Conservation (phyloP, 2,329 filamentous ascomycete species). For the Cordyceps cicadae region DNA sequence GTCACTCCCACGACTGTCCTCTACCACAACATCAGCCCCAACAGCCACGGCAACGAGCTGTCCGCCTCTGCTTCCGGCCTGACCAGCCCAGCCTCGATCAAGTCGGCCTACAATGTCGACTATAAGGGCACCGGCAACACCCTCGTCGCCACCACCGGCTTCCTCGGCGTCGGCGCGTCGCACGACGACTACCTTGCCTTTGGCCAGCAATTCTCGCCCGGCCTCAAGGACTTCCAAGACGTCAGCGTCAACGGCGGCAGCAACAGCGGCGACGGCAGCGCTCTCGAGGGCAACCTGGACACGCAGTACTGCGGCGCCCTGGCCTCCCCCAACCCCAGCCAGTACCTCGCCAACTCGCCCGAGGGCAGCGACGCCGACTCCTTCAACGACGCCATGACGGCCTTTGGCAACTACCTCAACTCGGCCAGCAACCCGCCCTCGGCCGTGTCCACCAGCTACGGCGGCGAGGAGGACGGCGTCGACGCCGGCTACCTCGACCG, state of each 20-base stretch:
- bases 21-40: constrained; percentile 4
- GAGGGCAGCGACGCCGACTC: background rate
- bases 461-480: constrained; percentile 39
- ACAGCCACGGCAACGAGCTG: background rate
- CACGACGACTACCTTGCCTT: constrained; percentile 11
- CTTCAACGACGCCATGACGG: constrained; percentile 10
- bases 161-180: constrained; percentile 11
- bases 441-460: constrained; percentile 44
- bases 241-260: constrained; percentile 6
- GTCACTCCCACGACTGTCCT: constrained; percentile 15
- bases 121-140: constrained; percentile 11
- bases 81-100: constrained; percentile 13
- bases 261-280: constrained; percentile 9
- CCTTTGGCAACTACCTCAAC: constrained; percentile 13
- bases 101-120: constrained; percentile 13
- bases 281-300: constrained; percentile 15
- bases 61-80: background rate
- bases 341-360: constrained; percentile 10
- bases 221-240: constrained; percentile 11
- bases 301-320: constrained; percentile 12
- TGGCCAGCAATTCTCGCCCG: background rate
- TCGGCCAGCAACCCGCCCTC: constrained; percentile 11
- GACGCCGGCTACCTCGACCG: constrained; percentile 22
- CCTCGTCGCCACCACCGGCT: constrained; percentile 12
- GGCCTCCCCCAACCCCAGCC: constrained; percentile 12